Evolutionary conservation across 129 eudicot genomes (phyloP).

Genomic region (Helianthus tuberosus): DNA sequence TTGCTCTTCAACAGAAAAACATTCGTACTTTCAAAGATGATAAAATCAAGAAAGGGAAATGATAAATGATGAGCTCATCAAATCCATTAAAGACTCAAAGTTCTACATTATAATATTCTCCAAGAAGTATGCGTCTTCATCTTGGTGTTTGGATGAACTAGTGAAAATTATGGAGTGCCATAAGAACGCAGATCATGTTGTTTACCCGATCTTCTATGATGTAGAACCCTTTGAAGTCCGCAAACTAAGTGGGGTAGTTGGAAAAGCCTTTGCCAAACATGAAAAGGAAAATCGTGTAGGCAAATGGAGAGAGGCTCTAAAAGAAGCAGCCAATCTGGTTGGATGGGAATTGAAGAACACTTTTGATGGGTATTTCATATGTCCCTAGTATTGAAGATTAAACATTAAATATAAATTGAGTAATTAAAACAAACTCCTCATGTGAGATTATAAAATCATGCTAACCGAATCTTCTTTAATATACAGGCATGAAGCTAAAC

Average conservation of each 20-base stretch:
- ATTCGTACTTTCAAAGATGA: neutral
- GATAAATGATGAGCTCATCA: neutral
- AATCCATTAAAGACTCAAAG: neutral
- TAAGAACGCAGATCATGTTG: neutral
- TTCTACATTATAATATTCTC: neutral
- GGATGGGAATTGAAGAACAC: slow-evolving; percentile 5
- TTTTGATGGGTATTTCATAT: neutral
- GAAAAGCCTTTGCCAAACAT: neutral
- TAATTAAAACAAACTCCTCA: too few relatives aligned
- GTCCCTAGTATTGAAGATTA: too few relatives aligned
- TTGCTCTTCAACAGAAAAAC: neutral
- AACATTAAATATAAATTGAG: too few relatives aligned
- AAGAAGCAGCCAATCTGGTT: neutral
- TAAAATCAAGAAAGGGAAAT: neutral
- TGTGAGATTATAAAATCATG: too few relatives aligned
- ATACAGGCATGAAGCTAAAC: too few relatives aligned
- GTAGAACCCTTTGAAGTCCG: neutral
- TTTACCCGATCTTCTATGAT: neutral
- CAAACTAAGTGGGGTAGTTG: neutral
- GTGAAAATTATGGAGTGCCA: neutral
- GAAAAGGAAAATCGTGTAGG: neutral
- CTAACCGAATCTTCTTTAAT: too few relatives aligned
- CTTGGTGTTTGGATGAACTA: neutral
- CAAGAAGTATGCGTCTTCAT: neutral
- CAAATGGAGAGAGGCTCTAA: neutral